Percentiles rank a stretch among this genome's conserved stretches.
phyloP scores from a whole-genome alignment of 2,329 filamentous ascomycete species.

The Ascochyta viciae-villosae region DNA sequence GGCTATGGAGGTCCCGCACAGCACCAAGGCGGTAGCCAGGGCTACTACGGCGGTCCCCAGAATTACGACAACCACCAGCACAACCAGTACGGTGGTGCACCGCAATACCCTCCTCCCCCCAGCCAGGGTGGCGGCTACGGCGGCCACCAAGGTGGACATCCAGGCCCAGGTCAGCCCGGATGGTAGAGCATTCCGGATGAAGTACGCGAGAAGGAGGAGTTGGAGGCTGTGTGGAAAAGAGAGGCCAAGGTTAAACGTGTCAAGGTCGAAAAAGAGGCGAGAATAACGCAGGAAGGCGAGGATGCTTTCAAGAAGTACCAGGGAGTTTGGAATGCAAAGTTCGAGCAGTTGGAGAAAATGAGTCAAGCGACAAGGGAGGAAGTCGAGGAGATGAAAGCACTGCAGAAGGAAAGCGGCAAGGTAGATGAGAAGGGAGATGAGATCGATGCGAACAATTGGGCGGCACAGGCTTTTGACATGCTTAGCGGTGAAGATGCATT shows the following conservation, averaged over 20 bases:
- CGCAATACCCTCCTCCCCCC: constrained; percentile 22
- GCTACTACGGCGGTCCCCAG: constrained; percentile 35
- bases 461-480: background rate
- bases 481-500: background rate
- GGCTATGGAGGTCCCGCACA: constrained; percentile 42
- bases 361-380: background rate
- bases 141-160: constrained; percentile 6
- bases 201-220: background rate
- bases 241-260: background rate
- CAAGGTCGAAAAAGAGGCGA: background rate
- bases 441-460: background rate
- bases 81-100: constrained; percentile 29
- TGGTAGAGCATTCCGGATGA: constrained; percentile 26
- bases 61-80: constrained; percentile 45
- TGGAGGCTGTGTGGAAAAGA: background rate
- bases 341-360: background rate
- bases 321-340: background rate
- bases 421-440: background rate
- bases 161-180: constrained; percentile 30
- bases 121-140: constrained; percentile 16
- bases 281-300: background rate
- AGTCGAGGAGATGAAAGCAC: background rate
- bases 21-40: constrained; percentile 26
- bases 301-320: background rate
- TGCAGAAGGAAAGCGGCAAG: background rate